These are phyloP conservation scores for Starmerella bombicola DNA, from an alignment of 805 yeast genomes.

Conservation along the genomic window DNA sequence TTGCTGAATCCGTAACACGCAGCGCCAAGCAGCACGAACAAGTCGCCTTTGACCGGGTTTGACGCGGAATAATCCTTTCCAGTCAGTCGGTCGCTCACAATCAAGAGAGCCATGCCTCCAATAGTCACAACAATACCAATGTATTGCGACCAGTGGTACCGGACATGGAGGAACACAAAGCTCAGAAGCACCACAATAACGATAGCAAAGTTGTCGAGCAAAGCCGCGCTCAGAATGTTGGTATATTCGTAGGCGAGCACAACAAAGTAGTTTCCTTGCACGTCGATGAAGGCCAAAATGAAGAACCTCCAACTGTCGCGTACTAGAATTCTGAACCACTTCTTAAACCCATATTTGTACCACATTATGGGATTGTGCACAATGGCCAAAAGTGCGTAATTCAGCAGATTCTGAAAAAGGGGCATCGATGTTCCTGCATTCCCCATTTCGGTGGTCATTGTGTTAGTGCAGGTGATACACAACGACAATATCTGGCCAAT, in stretches of 20 bases:
- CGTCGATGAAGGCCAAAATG: slow-evolving; percentile 35
- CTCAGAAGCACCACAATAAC: slow-evolving; percentile 35
- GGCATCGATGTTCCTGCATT: slow-evolving; percentile 33
- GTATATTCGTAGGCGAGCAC: slow-evolving; percentile 36
- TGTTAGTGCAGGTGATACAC: slow-evolving; percentile 34
- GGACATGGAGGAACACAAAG: slow-evolving; percentile 33
- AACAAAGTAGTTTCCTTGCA: slow-evolving; percentile 37
- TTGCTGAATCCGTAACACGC: slow-evolving; percentile 36
- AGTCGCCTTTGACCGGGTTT: slow-evolving; percentile 34
- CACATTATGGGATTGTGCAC: slow-evolving; percentile 33
- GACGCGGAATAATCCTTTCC: slow-evolving; percentile 33
- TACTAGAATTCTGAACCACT: slow-evolving; percentile 26
- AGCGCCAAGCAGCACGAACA: slow-evolving; percentile 35
- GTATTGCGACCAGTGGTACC: slow-evolving; percentile 37
- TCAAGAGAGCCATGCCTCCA: slow-evolving; percentile 34
- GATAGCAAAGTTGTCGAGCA: slow-evolving; percentile 36
- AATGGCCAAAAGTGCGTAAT: slow-evolving; percentile 30
- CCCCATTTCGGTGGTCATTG: slow-evolving; percentile 33
- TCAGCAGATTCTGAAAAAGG: slow-evolving; percentile 35
- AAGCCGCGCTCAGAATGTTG: slow-evolving; percentile 33
- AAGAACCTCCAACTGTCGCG: slow-evolving; percentile 36
- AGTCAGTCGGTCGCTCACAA: slow-evolving; percentile 32
- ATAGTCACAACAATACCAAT: slow-evolving; percentile 32
- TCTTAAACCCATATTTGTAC: slow-evolving; percentile 31
- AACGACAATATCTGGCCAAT: slow-evolving; percentile 34